These are phyloP conservation scores for Entonaema liquescens DNA, from an alignment of 495 filamentous ascomycete genomes.

Conservation along the genomic window DNA sequence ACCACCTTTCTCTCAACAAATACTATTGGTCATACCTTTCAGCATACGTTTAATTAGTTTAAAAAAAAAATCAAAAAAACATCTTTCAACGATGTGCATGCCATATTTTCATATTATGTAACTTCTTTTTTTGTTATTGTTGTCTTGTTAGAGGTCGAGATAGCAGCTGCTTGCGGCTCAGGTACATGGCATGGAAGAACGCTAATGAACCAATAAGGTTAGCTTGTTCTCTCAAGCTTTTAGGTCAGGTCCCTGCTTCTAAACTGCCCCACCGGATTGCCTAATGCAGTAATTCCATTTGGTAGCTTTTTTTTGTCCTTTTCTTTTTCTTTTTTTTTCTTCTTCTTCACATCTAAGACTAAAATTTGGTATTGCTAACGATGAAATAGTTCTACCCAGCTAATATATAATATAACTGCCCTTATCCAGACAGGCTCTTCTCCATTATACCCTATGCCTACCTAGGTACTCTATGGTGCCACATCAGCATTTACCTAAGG, in stretches of 20 bases:
- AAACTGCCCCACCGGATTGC: constrained; percentile 11
- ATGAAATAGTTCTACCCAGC: neutral
- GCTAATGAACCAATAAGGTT: constrained; percentile 24
- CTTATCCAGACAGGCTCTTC: neutral
- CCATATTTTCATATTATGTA: neutral
- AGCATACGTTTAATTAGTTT: neutral
- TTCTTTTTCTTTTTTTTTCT: neutral
- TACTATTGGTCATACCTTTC: neutral
- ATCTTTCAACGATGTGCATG: neutral
- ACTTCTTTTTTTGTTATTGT: constrained; percentile 14
- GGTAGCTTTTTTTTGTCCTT: neutral
- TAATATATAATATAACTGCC: neutral
- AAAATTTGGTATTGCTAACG: neutral
- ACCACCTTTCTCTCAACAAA: neutral
- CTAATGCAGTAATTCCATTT: constrained; percentile 17
- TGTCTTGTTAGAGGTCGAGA: constrained; percentile 11
- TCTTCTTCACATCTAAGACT: neutral
- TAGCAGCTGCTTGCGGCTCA: constrained; percentile 30
- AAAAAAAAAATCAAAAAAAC: neutral
- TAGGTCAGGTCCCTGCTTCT: neutral
- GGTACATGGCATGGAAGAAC: constrained; percentile 21
- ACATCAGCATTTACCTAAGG: neutral
- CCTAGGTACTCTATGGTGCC: neutral
- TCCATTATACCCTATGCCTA: neutral
- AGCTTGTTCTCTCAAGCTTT: neutral